phyloP scores from a whole-genome alignment of 768 basidiomycete genomes.

The Mycena floridula region DNA sequence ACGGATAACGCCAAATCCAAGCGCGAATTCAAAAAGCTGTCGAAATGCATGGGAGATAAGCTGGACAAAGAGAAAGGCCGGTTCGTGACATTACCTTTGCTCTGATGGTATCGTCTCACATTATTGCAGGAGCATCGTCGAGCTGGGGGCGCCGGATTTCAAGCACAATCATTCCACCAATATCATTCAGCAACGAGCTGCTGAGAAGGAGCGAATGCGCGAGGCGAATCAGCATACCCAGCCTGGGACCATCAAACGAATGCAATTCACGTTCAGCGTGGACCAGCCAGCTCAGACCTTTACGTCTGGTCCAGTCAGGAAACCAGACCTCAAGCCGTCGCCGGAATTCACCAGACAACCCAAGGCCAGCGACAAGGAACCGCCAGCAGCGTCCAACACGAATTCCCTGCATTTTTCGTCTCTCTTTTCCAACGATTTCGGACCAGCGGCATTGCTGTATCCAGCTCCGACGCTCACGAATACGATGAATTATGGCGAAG shows the following conservation, averaged over 20 bases:
- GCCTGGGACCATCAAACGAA: constrained; percentile 78
- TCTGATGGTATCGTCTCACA: constrained; percentile 8
- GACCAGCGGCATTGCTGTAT: constrained; percentile 69
- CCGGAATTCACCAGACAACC: constrained; percentile 58
- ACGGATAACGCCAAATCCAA: constrained; percentile 84
- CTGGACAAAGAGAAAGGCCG: constrained; percentile 90
- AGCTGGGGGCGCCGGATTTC: constrained; percentile 80
- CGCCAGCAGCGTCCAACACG: too few species aligned
- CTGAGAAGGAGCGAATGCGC: constrained; percentile 74
- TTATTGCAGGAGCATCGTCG: constrained; percentile 76
- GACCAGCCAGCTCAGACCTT: constrained; percentile 56
- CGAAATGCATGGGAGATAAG: constrained; percentile 86
- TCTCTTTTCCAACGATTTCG: too few species aligned
- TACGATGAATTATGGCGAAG: too few species aligned
- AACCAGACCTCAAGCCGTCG: constrained; percentile 63
- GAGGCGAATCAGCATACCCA: constrained; percentile 60
- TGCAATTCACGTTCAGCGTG: too few species aligned
- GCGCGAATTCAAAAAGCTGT: constrained; percentile 86
- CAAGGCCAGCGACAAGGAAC: too few species aligned
- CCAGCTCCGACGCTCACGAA: too few species aligned
- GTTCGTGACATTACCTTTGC: constrained; percentile 41
- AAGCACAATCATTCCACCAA: constrained; percentile 72
- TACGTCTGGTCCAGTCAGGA: too few species aligned
- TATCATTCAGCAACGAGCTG: constrained; percentile 74
- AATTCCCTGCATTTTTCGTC: constrained; percentile 63